phyloP scores from a whole-genome alignment of 306 rosid genomes.

The Vigna hirtella region DNA sequence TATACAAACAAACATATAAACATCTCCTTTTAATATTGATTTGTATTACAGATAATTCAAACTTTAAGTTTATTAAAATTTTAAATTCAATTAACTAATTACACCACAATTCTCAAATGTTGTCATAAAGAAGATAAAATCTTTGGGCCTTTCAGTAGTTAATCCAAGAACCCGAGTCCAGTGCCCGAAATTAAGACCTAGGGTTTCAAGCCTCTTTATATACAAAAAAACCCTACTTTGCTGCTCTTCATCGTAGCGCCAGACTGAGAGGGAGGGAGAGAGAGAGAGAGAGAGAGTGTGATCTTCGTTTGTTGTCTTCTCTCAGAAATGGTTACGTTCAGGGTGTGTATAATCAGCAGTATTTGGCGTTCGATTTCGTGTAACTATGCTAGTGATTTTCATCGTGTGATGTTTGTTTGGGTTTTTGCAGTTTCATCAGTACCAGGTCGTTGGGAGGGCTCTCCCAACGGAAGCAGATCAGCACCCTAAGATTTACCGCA shows the following conservation, averaged over 20 bases:
- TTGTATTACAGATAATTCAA: too few relatives aligned
- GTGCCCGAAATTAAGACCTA: background rate
- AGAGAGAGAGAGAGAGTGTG: background rate
- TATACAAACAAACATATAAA: too few relatives aligned
- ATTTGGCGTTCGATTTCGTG: background rate
- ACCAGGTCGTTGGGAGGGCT: slow-evolving; percentile 93
- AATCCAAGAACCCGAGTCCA: slow-evolving; percentile 31
- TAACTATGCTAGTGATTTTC: background rate
- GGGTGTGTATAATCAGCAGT: slow-evolving; percentile 47
- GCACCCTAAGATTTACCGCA: slow-evolving; percentile 86
- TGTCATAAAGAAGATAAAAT: background rate
- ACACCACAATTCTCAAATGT: background rate
- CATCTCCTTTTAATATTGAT: too few relatives aligned
- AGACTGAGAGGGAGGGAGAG: background rate
- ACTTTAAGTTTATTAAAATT: too few relatives aligned
- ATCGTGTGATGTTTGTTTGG: background rate
- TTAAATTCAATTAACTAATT: background rate
- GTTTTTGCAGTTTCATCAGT: slow-evolving; percentile 75
- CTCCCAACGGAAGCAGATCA: slow-evolving; percentile 78
- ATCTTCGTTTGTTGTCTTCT: slow-evolving; percentile 23
- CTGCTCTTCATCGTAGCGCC: slow-evolving; percentile 3
- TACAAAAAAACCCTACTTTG: slow-evolving; percentile 54
- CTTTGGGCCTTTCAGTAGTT: background rate
- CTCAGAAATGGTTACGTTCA: slow-evolving; percentile 67
- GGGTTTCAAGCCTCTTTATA: slow-evolving; percentile 44